Evolutionary conservation across 2,329 filamentous ascomycete genomes (phyloP), one percentile per base, ranked within the genome.

Genomic region (Alternaria sp.): DNA sequence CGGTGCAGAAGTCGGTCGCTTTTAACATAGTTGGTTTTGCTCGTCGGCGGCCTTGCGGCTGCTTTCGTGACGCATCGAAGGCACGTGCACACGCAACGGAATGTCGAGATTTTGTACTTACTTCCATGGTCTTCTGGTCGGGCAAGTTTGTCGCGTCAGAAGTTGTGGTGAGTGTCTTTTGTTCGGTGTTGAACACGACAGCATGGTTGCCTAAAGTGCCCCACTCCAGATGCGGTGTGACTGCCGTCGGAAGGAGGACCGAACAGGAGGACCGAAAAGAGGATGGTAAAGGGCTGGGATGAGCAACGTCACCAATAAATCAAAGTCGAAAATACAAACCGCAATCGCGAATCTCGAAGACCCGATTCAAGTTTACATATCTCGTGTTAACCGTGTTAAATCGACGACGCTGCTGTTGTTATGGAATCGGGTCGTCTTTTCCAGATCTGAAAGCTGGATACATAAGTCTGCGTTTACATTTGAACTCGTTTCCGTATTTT

Each of bases 11-110:
- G 30, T 15, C 30, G 3, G 33, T 37, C 37, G 37, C 37, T 41
- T n/a, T 18, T 1, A 1, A 2, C 15, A 0, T 41, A 2, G 1
- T 0, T 41, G 37, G 37, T 41, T 41, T 41, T 41, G n/a, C 37
- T 41, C 37, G 11, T 41, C 37, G 37, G n/a, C 37, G 8, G 37
- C 37, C 0, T 41, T 2, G 2, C 15, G n/a, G 37, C 37, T 41
- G 37, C 37, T 9, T 41, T 41, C 37, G n/a, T n/a, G n/a, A 41
- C 37, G n/a, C 2, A 41, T 18, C 37, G 4, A 41, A 41, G 37
- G 37, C 37, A 41, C 0, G n/a, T 41, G 37, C 37, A 3, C 37
- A 18, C 15, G 37, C n/a, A 6, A 11, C 18, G 15, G n/a, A 18
- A 18, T 41, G 15, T 18, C 2, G 37, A 1, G 6, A 41, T 18